Evolutionary conservation across 345 rosid species (phyloP).

Genomic region (Brassica napus): DNA sequence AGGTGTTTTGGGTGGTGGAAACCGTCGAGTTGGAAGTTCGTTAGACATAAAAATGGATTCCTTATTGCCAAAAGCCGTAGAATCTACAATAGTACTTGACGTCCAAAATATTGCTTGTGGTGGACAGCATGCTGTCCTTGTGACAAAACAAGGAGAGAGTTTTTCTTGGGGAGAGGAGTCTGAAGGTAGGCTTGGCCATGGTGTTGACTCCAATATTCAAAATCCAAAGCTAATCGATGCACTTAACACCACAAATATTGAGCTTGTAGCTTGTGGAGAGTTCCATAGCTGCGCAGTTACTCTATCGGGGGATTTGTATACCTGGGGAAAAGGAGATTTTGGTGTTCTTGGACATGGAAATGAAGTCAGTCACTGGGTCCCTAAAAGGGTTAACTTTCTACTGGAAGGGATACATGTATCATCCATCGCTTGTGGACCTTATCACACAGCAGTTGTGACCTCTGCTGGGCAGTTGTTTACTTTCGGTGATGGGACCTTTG

Average conservation of each 20-base stretch:
- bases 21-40: conserved; percentile 36
- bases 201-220: conserved; percentile 58
- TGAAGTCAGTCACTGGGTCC: conserved; percentile 64
- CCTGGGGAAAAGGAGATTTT: conserved; percentile 69
- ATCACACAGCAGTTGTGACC: conserved; percentile 71
- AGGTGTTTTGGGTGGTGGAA: conserved; percentile 46
- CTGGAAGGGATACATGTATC: conserved; percentile 67
- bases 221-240: conserved; percentile 61
- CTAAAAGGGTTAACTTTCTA: conserved; percentile 55
- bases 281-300: conserved; percentile 73
- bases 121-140: conserved; percentile 53
- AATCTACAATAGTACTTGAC: conserved; percentile 50
- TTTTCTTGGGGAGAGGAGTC: conserved; percentile 65
- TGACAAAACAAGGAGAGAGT: conserved; percentile 54
- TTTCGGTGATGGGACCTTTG: conserved; percentile 84
- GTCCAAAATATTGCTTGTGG: conserved; percentile 59
- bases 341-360: conserved; percentile 64
- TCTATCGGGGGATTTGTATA: conserved; percentile 61
- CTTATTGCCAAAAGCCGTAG: conserved; percentile 52
- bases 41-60: conserved; percentile 45
- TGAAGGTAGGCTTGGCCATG: conserved; percentile 75
- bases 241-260: conserved; percentile 50
- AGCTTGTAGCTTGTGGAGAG: conserved; percentile 71
- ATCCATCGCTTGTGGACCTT: conserved; percentile 73
- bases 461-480: conserved; percentile 76